phyloP scores from a whole-genome alignment of 805 yeast species.

The fission yeast (Schizosaccharomyces pombe) region DNA sequence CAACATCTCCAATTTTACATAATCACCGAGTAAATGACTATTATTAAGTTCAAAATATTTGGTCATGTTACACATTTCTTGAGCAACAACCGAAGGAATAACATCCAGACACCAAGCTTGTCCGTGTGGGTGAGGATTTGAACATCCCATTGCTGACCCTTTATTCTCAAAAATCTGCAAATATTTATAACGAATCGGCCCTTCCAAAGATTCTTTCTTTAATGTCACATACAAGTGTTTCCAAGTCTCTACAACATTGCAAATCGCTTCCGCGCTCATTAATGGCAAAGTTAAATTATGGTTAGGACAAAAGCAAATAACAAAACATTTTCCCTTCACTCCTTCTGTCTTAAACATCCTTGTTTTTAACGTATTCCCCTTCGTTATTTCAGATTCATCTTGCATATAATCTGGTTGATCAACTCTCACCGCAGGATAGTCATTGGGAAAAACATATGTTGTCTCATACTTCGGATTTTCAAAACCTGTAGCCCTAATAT shows the following conservation, averaged over 20 bases:
- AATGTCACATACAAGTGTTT: slow-evolving; percentile 26
- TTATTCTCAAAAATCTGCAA: slow-evolving; percentile 57
- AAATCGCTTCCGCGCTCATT: slow-evolving; percentile 26
- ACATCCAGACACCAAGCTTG: slow-evolving; percentile 37
- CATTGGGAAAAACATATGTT: slow-evolving; percentile 43
- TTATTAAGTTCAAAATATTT: slow-evolving; percentile 23
- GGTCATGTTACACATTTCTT: slow-evolving; percentile 30
- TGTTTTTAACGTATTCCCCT: slow-evolving; percentile 8
- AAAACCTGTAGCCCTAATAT: slow-evolving; percentile 38
- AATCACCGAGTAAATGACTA: slow-evolving; percentile 36
- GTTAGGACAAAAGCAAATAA: slow-evolving; percentile 48
- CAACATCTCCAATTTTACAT: slow-evolving; percentile 21
- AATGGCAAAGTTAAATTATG: slow-evolving; percentile 30
- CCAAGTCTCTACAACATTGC: slow-evolving; percentile 38
- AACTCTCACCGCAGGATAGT: slow-evolving; percentile 43
- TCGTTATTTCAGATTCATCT: slow-evolving; percentile 6
- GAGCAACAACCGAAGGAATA: slow-evolving; percentile 42
- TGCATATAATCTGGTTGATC: slow-evolving; percentile 27
- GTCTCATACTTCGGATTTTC: slow-evolving; percentile 31
- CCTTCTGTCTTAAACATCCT: slow-evolving; percentile 30
- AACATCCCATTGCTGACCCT: slow-evolving; percentile 63
- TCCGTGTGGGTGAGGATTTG: slow-evolving; percentile 64
- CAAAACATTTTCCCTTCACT: slow-evolving; percentile 44
- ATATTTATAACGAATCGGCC: slow-evolving; percentile 24
- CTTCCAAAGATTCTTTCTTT: slow-evolving; percentile 17